phyloP scores from a whole-genome alignment of 2,329 filamentous ascomycete species.

The Pyricularia grisea region DNA sequence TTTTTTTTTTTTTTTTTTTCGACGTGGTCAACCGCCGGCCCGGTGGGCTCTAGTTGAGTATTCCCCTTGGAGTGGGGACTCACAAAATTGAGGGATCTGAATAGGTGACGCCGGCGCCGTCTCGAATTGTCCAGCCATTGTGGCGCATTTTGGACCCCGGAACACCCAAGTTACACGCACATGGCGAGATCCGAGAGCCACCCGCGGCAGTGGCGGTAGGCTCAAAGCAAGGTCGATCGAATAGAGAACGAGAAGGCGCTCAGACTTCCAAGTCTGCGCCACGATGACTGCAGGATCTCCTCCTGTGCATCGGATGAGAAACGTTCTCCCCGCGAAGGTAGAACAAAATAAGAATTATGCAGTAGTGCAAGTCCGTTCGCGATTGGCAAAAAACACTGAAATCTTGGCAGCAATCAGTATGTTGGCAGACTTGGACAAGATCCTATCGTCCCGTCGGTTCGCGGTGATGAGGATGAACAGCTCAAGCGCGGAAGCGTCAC shows the following conservation, averaged over 20 bases:
- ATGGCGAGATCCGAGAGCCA: slow-evolving; percentile 1
- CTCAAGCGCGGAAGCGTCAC: neutral
- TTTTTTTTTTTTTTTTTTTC: neutral
- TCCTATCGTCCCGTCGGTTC: neutral
- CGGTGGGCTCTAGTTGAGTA: neutral
- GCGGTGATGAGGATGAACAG: neutral
- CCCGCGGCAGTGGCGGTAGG: neutral
- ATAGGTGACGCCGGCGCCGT: neutral
- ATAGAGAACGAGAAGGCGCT: neutral
- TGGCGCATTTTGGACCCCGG: neutral
- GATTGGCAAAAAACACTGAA: neutral
- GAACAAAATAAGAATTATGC: neutral
- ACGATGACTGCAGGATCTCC: neutral
- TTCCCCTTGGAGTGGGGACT: neutral
- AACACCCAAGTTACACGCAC: neutral
- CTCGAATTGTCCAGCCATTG: neutral
- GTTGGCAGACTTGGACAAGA: neutral
- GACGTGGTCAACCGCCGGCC: neutral
- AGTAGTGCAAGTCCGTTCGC: neutral
- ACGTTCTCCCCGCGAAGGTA: neutral
- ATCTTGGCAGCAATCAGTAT: neutral
- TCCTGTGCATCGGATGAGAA: neutral
- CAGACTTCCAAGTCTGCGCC: neutral
- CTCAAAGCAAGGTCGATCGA: neutral
- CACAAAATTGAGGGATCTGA: neutral